phyloP scores from a whole-genome alignment of 2,329 filamentous ascomycete genomes.

The Xylariaceae sp. region DNA sequence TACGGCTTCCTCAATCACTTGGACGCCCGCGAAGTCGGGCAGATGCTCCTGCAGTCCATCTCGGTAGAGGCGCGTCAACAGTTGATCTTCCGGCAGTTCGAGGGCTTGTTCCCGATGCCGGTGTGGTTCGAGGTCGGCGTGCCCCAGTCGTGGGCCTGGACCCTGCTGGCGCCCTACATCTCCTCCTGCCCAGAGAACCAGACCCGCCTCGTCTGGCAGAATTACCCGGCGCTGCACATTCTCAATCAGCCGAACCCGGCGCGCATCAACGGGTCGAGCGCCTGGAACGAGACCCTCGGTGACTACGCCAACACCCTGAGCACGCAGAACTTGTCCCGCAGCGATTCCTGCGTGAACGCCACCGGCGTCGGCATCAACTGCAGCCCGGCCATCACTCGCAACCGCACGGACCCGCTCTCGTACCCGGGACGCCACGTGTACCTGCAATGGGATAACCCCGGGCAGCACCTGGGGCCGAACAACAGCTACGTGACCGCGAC shows the following conservation, averaged over 20 bases:
- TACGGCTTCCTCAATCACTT: slow-evolving; percentile 22
- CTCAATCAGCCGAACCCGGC: slow-evolving; percentile 73
- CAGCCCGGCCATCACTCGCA: slow-evolving; percentile 58
- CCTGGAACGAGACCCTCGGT: slow-evolving; percentile 58
- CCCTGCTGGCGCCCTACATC: slow-evolving; percentile 74
- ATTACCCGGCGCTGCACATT: slow-evolving; percentile 67
- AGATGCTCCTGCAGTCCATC: slow-evolving; percentile 69
- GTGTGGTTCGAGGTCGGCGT: slow-evolving; percentile 77
- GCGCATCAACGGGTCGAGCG: slow-evolving; percentile 57
- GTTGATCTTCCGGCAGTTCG: slow-evolving; percentile 77
- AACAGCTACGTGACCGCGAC: slow-evolving; percentile 70
- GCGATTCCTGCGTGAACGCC: slow-evolving; percentile 53
- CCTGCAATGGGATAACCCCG: slow-evolving; percentile 67
- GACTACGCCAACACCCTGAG: slow-evolving; percentile 52
- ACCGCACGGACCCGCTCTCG: slow-evolving; percentile 64
- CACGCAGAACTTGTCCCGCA: slow-evolving; percentile 38
- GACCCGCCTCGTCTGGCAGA: slow-evolving; percentile 76
- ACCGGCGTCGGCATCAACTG: slow-evolving; percentile 53
- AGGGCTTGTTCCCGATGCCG: slow-evolving; percentile 73
- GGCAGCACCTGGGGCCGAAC: slow-evolving; percentile 67
- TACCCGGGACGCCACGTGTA: slow-evolving; percentile 68
- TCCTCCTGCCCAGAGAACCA: slow-evolving; percentile 66
- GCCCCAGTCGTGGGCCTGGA: slow-evolving; percentile 82
- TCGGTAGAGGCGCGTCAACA: slow-evolving; percentile 77
- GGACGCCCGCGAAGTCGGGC: slow-evolving; percentile 48